phyloP scores from a whole-genome alignment of 2,329 filamentous ascomycete genomes.

The Boeremia exigua region DNA sequence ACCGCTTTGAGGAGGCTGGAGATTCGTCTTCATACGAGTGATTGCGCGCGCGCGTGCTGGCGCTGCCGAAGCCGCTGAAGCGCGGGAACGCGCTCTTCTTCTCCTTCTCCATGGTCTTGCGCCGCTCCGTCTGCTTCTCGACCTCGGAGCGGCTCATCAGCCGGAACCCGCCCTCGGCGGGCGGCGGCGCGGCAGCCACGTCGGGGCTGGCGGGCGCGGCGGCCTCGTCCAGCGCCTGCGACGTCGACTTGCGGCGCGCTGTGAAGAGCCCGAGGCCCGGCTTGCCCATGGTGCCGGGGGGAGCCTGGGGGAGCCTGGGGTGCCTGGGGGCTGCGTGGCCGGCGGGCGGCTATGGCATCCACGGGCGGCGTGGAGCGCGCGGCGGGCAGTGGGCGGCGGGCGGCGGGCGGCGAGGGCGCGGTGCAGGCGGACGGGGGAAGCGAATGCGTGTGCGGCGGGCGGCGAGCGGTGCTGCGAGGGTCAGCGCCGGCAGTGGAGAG shows the following conservation, averaged over 20 bases:
- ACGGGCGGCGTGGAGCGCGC: slow-evolving; percentile 12
- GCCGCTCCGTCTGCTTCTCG: slow-evolving; percentile 33
- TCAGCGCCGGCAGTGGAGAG: no score
- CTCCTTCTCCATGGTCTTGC: slow-evolving; percentile 39
- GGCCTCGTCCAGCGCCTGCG: slow-evolving; percentile 43
- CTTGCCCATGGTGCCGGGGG: slow-evolving; percentile 34
- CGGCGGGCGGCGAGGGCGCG: neutral
- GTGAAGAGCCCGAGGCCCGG: slow-evolving; percentile 42
- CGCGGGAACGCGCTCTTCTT: slow-evolving; percentile 43
- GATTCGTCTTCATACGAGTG: slow-evolving; percentile 47
- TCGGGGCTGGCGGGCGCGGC: slow-evolving; percentile 29
- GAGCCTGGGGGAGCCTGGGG: no score
- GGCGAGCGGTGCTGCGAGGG: no score
- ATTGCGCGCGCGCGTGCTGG: slow-evolving; percentile 40
- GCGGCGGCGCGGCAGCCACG: slow-evolving; percentile 19
- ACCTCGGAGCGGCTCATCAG: slow-evolving; percentile 44
- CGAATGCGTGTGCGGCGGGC: no score
- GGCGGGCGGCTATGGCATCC: slow-evolving; percentile 26
- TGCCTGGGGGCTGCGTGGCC: slow-evolving; percentile 23
- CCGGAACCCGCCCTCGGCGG: slow-evolving; percentile 40
- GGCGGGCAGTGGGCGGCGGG: neutral
- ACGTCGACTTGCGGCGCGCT: slow-evolving; percentile 46
- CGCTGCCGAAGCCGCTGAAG: slow-evolving; percentile 41
- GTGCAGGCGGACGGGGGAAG: no score
- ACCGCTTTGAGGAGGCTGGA: slow-evolving; percentile 46